These are phyloP conservation scores for Leucocoprinus birnbaumii DNA, from an alignment of 768 basidiomycete species.

Conservation along the genomic window DNA sequence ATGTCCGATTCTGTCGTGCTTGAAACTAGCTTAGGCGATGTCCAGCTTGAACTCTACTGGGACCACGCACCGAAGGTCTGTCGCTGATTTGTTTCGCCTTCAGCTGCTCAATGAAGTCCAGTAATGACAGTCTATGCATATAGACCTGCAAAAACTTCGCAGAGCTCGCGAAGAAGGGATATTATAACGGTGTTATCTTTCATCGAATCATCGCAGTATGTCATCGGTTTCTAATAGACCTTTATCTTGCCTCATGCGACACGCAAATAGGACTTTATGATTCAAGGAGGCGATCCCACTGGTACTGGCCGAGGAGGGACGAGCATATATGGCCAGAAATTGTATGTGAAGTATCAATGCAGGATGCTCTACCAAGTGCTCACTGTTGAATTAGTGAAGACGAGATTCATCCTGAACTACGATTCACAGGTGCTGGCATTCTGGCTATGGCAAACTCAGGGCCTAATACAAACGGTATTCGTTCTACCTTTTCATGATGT, in stretches of 20 bases:
- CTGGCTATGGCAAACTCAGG: constrained; percentile 98
- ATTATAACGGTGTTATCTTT: constrained; percentile 88
- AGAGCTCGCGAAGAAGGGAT: constrained; percentile 86
- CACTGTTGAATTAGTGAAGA: constrained; percentile 82
- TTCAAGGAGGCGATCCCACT: constrained; percentile 94
- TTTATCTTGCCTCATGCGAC: neutral
- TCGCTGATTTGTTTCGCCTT: neutral
- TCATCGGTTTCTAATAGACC: neutral
- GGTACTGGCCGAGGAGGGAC: constrained; percentile 93
- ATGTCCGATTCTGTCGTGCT: constrained; percentile 60
- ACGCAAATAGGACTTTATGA: constrained; percentile 85
- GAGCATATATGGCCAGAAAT: constrained; percentile 87
- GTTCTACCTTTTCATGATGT: constrained; percentile 29
- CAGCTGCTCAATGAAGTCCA: constrained; percentile 10
- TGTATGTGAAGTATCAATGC: constrained; percentile 45
- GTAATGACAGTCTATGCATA: constrained; percentile 16
- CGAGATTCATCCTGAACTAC: constrained; percentile 85
- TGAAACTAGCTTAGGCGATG: constrained; percentile 82
- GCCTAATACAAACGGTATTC: constrained; percentile 80
- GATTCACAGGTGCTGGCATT: constrained; percentile 95
- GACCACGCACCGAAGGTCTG: constrained; percentile 76
- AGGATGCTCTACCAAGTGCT: too few relatives aligned
- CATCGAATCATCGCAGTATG: constrained; percentile 88
- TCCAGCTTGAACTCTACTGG: constrained; percentile 92
- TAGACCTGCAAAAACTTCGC: constrained; percentile 96